phyloP scores from a whole-genome alignment of 148 eudicot genomes.

The Fagopyrum tataricum region DNA sequence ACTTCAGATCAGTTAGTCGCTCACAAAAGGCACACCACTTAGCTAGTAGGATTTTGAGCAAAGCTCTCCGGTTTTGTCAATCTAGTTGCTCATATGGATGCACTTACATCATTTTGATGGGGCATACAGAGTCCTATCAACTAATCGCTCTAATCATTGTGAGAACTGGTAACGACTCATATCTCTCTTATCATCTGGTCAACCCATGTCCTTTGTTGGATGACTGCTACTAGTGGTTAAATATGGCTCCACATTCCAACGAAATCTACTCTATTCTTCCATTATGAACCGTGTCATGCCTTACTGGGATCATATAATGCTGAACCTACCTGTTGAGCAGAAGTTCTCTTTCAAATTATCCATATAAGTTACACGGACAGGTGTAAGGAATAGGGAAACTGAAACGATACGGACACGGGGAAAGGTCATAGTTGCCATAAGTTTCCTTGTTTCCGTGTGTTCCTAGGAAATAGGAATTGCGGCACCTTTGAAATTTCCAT shows the following conservation, averaged over 20 bases:
- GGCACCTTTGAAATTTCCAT: no score
- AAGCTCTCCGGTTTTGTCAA: neutral
- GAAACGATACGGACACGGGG: no score
- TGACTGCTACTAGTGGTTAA: neutral
- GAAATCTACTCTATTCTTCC: neutral
- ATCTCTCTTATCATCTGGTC: no score
- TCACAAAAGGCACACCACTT: neutral
- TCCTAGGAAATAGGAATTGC: no score
- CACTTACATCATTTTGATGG: neutral
- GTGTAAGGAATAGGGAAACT: no score
- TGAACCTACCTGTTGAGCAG: neutral
- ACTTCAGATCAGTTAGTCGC: neutral
- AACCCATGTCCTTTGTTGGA: no score
- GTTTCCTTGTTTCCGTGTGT: no score
- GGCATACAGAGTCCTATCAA: neutral
- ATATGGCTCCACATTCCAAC: neutral
- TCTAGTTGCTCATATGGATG: no score
- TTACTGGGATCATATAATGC: neutral
- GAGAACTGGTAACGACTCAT: no score
- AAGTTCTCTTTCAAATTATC: neutral
- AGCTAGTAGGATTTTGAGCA: neutral
- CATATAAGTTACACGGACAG: no score
- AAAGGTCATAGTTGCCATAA: no score
- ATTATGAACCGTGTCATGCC: neutral
- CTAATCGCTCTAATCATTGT: no score